These are phyloP conservation scores for Phanerochaete carnosa DNA, from an alignment of 768 basidiomycete species.

Conservation along the genomic window DNA sequence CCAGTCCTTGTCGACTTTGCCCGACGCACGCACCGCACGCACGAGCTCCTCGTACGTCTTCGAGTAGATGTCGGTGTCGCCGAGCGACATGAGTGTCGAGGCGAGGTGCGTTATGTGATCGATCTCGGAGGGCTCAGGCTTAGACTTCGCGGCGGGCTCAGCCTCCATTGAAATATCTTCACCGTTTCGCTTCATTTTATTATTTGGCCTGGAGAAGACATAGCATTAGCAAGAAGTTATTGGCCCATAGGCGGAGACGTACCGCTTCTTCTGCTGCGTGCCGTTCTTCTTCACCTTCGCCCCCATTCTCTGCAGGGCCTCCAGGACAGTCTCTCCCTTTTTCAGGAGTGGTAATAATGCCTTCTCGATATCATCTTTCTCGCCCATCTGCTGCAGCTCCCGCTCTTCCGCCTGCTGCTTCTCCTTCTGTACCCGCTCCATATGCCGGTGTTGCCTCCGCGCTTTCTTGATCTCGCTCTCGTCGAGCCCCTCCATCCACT, in stretches of 20 bases:
- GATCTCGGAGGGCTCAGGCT: constrained; percentile 44
- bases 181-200: constrained; percentile 27
- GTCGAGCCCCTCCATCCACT: constrained; percentile 91
- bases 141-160: constrained; percentile 36
- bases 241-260: background rate
- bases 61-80: constrained; percentile 83
- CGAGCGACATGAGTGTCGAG: constrained; percentile 83
- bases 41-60: constrained; percentile 85
- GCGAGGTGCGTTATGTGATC: constrained; percentile 82
- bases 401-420: constrained; percentile 70
- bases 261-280: constrained; percentile 13
- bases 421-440: constrained; percentile 69
- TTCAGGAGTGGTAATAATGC: constrained; percentile 74
- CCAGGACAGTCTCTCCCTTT: constrained; percentile 88
- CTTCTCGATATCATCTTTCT: constrained; percentile 58
- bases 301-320: constrained; percentile 86
- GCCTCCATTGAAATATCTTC: constrained; percentile 41
- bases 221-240: background rate
- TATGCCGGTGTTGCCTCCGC: constrained; percentile 66
- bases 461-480: constrained; percentile 86
- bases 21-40: constrained; percentile 68
- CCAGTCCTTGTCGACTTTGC: constrained; percentile 67
- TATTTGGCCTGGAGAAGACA: constrained; percentile 24
- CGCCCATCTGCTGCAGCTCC: constrained; percentile 67
- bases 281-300: constrained; percentile 51